Base-by-base conservation (phyloP, 345 rosid genomes). In the Geranium rotundifolium region DNA sequence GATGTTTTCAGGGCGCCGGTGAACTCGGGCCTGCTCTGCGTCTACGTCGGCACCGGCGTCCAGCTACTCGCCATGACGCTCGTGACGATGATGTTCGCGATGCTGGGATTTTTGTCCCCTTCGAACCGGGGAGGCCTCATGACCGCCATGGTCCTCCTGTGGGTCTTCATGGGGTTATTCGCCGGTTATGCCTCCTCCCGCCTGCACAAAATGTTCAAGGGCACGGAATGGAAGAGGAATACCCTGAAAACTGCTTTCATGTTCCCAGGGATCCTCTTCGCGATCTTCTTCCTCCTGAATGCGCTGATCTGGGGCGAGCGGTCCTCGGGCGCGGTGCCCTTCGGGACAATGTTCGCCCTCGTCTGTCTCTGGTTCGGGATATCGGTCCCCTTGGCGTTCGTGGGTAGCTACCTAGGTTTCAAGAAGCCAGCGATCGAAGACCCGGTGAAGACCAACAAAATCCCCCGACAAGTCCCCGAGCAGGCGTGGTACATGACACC, bases 401-500 rank as follows among this genome's bases (percentile, higher is more conserved):
- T 89, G 54, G 98, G 98, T 19, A 87, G 96, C 75, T 92, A 91
- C 71, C 75, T 91, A 61, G 98, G 98, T 60, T 89, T 85, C 88
- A 91, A 86, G 67, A 89, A 89, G 74, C 90, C 95, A 57, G 91
- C 90, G 56, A 80, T 89, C 19, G 96, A 91, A 77, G 87, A 85
- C 34, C 96, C 96, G 0, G 96, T 91, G 19, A 91, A 91, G 73
- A 91, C 96, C 20, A 91, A 91, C 86, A 89, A 91, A 77, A 89
- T 91, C 73, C 98, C 98, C 0, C 77, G 96, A 73, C 96, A 89
- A 80, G 73, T 91, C 61, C 98, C 96, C 1, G 98, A 91, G 78
- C 96, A 91, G 67, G 84, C 95, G 13, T 91, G 98, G 98, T 91
- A 91, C 80, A 91, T 91, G 98, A 80, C 76, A 76, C 96, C 98